These are phyloP conservation scores for Corinectria fuckeliana DNA, from an alignment of 2,329 filamentous ascomycete species.

Conservation along the genomic window DNA sequence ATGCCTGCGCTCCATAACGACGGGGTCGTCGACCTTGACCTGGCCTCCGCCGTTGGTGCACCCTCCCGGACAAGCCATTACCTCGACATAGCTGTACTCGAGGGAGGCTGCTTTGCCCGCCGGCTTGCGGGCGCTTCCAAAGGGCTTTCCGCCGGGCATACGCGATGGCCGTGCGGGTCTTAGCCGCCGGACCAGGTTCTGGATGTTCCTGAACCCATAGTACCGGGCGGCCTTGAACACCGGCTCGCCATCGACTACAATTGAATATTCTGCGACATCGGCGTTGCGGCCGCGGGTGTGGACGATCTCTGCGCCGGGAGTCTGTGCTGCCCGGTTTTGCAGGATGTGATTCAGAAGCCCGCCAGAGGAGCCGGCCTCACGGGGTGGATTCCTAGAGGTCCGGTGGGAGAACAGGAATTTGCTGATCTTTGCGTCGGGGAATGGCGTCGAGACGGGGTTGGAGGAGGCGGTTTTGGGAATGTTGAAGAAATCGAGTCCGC, in stretches of 20 bases:
- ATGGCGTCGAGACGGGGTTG: conserved; percentile 54
- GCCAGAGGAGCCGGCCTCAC: conserved; percentile 78
- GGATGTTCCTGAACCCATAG: conserved; percentile 98
- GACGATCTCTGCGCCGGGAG: conserved; percentile 75
- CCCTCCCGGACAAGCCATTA: conserved; percentile 99
- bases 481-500: conserved; percentile 76
- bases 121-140: conserved; percentile 61
- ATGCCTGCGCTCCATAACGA: conserved; percentile 58
- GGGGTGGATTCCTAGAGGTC: conserved; percentile 51
- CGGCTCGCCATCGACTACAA: conserved; percentile 63
- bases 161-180: conserved; percentile 81
- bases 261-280: conserved; percentile 86
- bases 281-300: conserved; percentile 81
- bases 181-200: conserved; percentile 91
- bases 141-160: conserved; percentile 76
- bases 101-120: conserved; percentile 55
- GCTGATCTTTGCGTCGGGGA: conserved; percentile 76
- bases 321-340: conserved; percentile 71
- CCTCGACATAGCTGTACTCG: conserved; percentile 93
- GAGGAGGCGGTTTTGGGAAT: conserved; percentile 67
- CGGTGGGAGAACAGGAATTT: conserved; percentile 75
- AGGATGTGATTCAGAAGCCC: conserved; percentile 89
- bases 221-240: conserved; percentile 86
- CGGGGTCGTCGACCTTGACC: conserved; percentile 85
- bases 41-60: conserved; percentile 98